Evolutionary conservation across 2,329 filamentous ascomycete species (phyloP), one percentile per base, ranked within the genome.

Genomic region (Trichophyton verrucosum): DNA sequence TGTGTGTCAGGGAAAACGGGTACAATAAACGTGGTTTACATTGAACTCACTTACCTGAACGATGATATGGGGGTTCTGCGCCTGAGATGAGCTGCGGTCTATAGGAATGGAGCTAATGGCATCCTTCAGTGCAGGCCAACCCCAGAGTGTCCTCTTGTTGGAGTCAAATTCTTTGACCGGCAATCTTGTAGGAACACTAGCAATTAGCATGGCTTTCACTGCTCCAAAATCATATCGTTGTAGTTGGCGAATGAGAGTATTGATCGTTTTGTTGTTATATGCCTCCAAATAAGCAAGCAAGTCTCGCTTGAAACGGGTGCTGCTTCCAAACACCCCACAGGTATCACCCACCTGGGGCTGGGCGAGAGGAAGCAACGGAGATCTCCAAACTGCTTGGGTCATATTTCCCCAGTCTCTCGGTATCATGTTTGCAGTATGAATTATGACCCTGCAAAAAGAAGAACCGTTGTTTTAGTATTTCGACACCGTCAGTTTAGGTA

Each of bases 361-460:
- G 53, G 75, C 57, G 1, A 82, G 72, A 0, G 87, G 85, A 0
- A 95, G 81, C 1, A 82, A 69, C 0, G 89, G 89, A 0, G 89
- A 92, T 57, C 76, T 78, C 91, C 91, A 96, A 3, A 88, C 82
- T 1, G 84, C 89, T 71, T 96, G 90, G 0, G 86, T 88, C 87
- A 95, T 88, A 66, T 94, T 94, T 1, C 79, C 81, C 91, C 91
- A 96, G 71, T 96, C 91, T 60, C 86, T 84, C 3, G 80, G 69
- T n/a, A 95, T 92, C 86, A 95, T 90, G 67, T 96, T 96, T 17
- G 91, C 89, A 0, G 91, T 96, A 67, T 95, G 89, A 33, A 96
- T 91, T 61, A 95, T 74, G 4, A 96, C 76, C 55, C 76, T 78
- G 22, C 24, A 24, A 40, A 53, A 13, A 38, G 9, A 38, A 38